phyloP scores from a whole-genome alignment of 345 rosid species.

The Euphorbia lathyris region DNA sequence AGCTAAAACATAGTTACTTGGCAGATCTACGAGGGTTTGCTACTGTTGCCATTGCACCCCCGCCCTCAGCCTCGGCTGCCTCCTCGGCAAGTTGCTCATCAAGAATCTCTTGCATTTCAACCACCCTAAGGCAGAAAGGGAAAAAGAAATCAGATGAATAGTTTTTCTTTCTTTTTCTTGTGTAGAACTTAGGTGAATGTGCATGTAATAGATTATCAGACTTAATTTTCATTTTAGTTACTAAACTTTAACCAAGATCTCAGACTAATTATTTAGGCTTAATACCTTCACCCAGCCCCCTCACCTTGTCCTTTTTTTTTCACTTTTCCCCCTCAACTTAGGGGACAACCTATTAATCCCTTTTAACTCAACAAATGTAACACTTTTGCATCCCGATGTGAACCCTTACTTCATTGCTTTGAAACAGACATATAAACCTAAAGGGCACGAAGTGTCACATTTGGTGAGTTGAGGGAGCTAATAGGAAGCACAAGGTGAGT shows the following conservation, averaged over 20 bases:
- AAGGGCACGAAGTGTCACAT: too few relatives aligned
- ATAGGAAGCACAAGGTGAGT: too few relatives aligned
- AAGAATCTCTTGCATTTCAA: constrained; percentile 99
- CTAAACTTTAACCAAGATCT: neutral
- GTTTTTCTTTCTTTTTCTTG: neutral
- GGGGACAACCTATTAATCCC: too few relatives aligned
- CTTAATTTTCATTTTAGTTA: neutral
- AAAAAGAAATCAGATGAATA: neutral
- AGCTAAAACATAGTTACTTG: constrained; percentile 45
- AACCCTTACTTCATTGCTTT: too few relatives aligned
- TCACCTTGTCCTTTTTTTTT: too few relatives aligned
- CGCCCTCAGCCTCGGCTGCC: constrained; percentile 99
- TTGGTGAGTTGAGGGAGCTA: too few relatives aligned
- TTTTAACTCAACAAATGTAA: too few relatives aligned
- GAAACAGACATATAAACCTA: too few relatives aligned
- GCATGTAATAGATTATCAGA: constrained; percentile 4
- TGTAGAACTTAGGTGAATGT: neutral
- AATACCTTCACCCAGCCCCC: too few relatives aligned
- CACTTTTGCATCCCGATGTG: too few relatives aligned
- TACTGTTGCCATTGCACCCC: constrained; percentile 80
- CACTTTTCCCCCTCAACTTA: too few relatives aligned
- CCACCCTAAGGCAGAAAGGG: constrained; percentile 55
- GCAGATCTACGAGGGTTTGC: constrained; percentile 91
- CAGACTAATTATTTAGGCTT: neutral
- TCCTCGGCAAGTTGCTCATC: constrained; percentile 98